phyloP scores from a whole-genome alignment of 176 grass and related monocot genomes.

The Oryza coarctata region DNA sequence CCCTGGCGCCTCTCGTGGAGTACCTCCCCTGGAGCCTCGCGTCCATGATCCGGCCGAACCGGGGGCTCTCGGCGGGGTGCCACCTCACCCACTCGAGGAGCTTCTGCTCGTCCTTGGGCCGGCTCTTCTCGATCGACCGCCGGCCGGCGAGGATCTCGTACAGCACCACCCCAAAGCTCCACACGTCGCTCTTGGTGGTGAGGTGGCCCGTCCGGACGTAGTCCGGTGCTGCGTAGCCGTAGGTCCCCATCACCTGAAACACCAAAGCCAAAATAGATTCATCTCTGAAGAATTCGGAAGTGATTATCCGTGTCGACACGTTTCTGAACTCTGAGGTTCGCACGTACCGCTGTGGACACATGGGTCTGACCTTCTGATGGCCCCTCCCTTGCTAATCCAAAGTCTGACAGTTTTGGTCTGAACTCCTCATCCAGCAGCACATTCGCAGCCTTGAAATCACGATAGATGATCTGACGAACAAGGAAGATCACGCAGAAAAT shows the following conservation, averaged over 20 bases:
- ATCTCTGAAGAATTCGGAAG: background rate
- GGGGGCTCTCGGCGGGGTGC: conserved; percentile 28
- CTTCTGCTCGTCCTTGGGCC: conserved; percentile 54
- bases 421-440: conserved; percentile 68
- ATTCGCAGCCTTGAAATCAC: conserved; percentile 82
- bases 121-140: conserved; percentile 41
- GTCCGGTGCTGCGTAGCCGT: conserved; percentile 70
- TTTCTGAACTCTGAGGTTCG: background rate
- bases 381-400: conserved; percentile 71
- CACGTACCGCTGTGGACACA: conserved; percentile 63
- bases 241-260: conserved; percentile 66
- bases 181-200: conserved; percentile 68
- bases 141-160: conserved; percentile 70
- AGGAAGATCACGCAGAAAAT: background rate
- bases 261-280: background rate
- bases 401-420: conserved; percentile 66
- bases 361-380: conserved; percentile 68
- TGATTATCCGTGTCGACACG: background rate
- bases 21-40: conserved; percentile 58
- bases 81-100: conserved; percentile 68
- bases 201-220: conserved; percentile 67
- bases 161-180: conserved; percentile 66
- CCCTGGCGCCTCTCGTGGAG: conserved; percentile 35
- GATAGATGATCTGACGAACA: conserved; percentile 55
- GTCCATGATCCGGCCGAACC: conserved; percentile 53